phyloP scores from a whole-genome alignment of 176 grass and related monocot species.

The Alloteropsis semialata region DNA sequence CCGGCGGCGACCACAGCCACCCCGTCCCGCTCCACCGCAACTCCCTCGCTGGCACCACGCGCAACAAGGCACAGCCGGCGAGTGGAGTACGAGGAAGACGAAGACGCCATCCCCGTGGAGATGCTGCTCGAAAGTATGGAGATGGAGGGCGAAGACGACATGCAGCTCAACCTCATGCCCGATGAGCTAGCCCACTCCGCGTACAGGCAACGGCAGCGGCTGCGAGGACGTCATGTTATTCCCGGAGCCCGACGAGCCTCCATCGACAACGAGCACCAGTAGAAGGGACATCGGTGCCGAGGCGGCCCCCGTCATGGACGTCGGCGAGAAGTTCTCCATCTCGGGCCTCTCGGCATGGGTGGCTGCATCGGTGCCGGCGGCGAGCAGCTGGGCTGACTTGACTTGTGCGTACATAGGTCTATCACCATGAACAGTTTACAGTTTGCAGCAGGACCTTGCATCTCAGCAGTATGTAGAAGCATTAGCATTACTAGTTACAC shows the following conservation, averaged over 20 bases:
- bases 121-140: conserved; percentile 36
- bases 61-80: conserved; percentile 30
- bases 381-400: background rate
- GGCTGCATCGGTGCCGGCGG: background rate
- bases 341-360: background rate
- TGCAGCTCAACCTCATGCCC: background rate
- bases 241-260: background rate
- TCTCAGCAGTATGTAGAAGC: background rate
- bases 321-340: background rate
- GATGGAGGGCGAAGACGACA: conserved; percentile 37
- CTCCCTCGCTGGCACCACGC: conserved; percentile 75
- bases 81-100: conserved; percentile 40
- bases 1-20: conserved; percentile 77
- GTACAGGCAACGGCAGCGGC: background rate
- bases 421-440: background rate
- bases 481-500: background rate
- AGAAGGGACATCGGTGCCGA: background rate
- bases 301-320: background rate
- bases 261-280: too few species aligned
- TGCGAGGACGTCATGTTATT: conserved; percentile 4
- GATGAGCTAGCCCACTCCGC: background rate
- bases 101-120: conserved; percentile 4
- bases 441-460: background rate
- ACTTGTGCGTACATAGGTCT: background rate
- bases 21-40: conserved; percentile 64